Evolutionary conservation across 2,329 filamentous ascomycete species (phyloP), one percentile per base, ranked within the genome.

Genomic region (Hymenoscyphus linearis): DNA sequence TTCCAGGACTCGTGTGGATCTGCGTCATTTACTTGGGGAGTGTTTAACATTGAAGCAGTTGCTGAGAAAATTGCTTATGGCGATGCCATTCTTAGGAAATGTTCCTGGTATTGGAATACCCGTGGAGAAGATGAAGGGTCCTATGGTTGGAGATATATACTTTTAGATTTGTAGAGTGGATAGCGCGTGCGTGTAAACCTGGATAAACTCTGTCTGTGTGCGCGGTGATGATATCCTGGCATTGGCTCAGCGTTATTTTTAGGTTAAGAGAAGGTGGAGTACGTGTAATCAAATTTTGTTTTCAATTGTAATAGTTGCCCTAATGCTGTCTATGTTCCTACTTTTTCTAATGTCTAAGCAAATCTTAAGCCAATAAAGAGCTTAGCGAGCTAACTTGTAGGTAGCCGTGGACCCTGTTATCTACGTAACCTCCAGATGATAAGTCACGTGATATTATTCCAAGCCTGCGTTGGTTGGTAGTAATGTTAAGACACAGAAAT

Each of bases 11-110:
- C 34, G 44, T 16, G 35, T 58, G 13, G 26, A 58, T n/a, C 50
- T 58, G 10, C 36, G 6, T 13, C 26, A 47, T 35, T 26, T 57
- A 27, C 25, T 60, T 2, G 61, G 61, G 22, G 57, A 35, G 16
- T 9, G 36, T n/a, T 37, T 36, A n/a, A 54, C 53, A 7, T 25
- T 58, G 27, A n/a, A 22, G 25, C 52, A 57, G 27, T 57, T 62
- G 34, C 53, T 35, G 35, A 57, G 44, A 10, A 25, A 10, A 25
- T 50, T 18, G 10, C 44, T 50, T 22, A n/a, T 59, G 36, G 60
- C 54, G 13, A 34, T 61, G 18, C 59, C 59, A 6, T 57, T 57
- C 9, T 37, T 40, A 25, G 36, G 27, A 9, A 36, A 57, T 37
- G 54, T 36, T 10, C n/a, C 31, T 55, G 54, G 44, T 50, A 1